Evolutionary conservation across 495 filamentous ascomycete species (phyloP).

Genomic region (Xylaria castorea): DNA sequence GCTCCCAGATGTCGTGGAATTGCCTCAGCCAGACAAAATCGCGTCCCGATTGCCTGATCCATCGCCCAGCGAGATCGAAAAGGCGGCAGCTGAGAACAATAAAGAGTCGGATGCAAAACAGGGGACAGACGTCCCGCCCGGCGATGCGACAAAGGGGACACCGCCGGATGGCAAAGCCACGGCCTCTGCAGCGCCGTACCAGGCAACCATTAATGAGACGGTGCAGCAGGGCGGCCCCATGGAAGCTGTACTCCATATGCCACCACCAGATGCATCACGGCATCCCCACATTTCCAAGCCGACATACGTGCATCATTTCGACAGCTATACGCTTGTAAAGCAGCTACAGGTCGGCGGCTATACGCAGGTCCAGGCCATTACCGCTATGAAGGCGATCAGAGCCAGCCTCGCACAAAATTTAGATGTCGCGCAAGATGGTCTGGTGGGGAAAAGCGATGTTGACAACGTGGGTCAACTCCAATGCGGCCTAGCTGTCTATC

Average conservation of each 20-base stretch:
- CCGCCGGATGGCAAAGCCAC: constrained; percentile 34
- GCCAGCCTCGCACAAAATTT: constrained; percentile 77
- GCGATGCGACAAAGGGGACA: constrained; percentile 32
- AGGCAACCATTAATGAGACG: constrained; percentile 33
- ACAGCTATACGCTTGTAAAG: constrained; percentile 86
- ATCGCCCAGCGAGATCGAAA: constrained; percentile 22
- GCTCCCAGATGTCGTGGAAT: constrained; percentile 32
- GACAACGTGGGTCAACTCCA: constrained; percentile 63
- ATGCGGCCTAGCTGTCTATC: not conserved
- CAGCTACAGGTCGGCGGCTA: constrained; percentile 75
- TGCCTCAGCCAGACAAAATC: constrained; percentile 34
- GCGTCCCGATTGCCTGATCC: constrained; percentile 25
- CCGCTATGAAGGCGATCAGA: constrained; percentile 87
- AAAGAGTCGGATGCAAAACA: constrained; percentile 30
- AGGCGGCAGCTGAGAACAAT: constrained; percentile 34
- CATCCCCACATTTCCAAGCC: constrained; percentile 67
- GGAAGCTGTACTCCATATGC: constrained; percentile 69
- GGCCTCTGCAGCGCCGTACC: constrained; percentile 27
- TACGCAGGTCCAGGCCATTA: constrained; percentile 70
- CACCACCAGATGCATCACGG: constrained; percentile 53
- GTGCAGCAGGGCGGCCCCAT: constrained; percentile 57
- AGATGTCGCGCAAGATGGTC: constrained; percentile 72
- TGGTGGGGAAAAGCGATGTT: constrained; percentile 80
- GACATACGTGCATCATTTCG: constrained; percentile 93
- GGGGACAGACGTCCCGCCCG: constrained; percentile 13